Evolutionary conservation across 805 yeast genomes (phyloP), one percentile per base, ranked within the genome.

Genomic region (Kodamaea laetipori): DNA sequence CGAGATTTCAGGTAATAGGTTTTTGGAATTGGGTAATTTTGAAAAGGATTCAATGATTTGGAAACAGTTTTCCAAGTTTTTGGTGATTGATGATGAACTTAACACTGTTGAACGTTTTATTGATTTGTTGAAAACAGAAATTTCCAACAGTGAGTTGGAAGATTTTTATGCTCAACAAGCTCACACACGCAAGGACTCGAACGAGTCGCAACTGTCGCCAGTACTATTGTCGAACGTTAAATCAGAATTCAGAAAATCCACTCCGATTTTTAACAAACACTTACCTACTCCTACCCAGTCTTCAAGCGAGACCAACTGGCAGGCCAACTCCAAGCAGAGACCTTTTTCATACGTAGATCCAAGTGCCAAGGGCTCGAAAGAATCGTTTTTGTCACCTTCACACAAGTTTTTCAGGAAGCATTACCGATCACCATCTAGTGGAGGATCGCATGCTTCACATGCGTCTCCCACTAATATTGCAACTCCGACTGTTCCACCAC

Each of bases 11-110:
- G 89, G 90, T 0, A 75, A 78, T 36, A 67, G 75, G 19, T 89
- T 90, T 53, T 61, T 89, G 17, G 81, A 77, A 39, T 66, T 90
- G 51, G 75, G 81, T 38, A 86, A 82, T 33, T 85, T 84, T 58
- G 87, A 82, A 34, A 74, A 52, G 6, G 57, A 61, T 25, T 66
- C 73, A 4, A 50, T 58, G 25, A 63, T 79, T 21, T 76, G 88
- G 69, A 66, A 69, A 60, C 71, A 72, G 54, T 56, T 69, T 49
- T 49, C 69, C 51, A 52, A 55, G 52, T 56, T 55, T 32, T 48
- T 71, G 25, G 56, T 50, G 0, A 61, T 73, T 0, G 69, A 74
- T 15, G 76, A 76, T 43, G 73, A 69, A 26, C 72, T 77, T 0
- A 76, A 57, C 78, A 3, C 86, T 73, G 47, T 74, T 71, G 47